Conservation (phyloP, 345 rosid species). For the Lepidium didymum region DNA sequence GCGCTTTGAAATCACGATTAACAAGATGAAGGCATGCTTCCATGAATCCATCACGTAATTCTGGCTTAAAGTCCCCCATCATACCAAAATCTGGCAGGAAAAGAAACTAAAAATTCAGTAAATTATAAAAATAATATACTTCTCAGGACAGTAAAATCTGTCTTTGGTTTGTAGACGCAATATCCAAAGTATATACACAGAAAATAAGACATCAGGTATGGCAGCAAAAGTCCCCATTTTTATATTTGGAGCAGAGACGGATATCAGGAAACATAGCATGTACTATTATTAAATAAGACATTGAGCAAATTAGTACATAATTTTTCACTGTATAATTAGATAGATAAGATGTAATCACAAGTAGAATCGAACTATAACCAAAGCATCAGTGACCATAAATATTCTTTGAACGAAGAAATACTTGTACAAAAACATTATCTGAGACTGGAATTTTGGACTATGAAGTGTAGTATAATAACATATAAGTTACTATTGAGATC, state of each 20-base stretch:
- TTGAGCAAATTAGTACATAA: not conserved
- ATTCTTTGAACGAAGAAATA: not conserved
- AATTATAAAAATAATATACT: conserved; percentile 5
- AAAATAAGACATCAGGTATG: not conserved
- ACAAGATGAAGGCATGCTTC: conserved; percentile 98
- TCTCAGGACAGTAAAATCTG: not conserved
- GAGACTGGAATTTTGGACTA: not conserved
- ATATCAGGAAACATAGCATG: not conserved
- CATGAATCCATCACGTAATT: conserved; percentile 81
- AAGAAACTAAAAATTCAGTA: conserved; percentile 26
- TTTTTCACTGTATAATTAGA: not conserved
- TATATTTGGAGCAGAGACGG: not conserved
- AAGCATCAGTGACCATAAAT: not conserved
- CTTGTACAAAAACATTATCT: not conserved
- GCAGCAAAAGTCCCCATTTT: not conserved
- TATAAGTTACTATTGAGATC: not conserved
- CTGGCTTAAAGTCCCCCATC: conserved; percentile 97
- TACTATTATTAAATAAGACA: not conserved
- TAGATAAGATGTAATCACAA: not conserved
- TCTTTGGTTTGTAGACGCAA: not conserved
- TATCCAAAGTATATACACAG: not conserved
- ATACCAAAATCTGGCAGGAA: conserved; percentile 81
- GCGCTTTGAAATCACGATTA: conserved; percentile 82
- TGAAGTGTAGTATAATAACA: not conserved
- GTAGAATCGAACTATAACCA: not conserved